Evolutionary conservation across 495 filamentous ascomycete genomes (phyloP).

Genomic region (Collariella sp.): DNA sequence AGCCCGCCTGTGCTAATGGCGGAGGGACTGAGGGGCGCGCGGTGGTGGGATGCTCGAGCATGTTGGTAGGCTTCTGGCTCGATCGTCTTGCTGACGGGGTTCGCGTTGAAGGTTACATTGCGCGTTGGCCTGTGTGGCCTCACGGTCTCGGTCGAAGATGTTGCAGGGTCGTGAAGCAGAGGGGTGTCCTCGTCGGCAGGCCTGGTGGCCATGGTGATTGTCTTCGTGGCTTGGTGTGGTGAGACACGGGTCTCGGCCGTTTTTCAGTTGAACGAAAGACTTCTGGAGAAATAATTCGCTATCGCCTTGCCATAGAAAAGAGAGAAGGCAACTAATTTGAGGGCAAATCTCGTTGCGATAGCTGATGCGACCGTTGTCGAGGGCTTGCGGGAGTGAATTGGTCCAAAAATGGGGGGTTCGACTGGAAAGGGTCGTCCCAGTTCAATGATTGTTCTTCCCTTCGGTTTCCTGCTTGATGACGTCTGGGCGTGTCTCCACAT

Average conservation of each 20-base stretch:
- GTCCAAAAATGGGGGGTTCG: no score
- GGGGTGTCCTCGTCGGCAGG: slow-evolving; percentile 26
- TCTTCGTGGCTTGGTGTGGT: neutral
- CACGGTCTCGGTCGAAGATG: slow-evolving; percentile 26
- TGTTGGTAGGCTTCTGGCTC: slow-evolving; percentile 31
- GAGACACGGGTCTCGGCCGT: neutral
- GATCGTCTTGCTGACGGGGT: slow-evolving; percentile 43
- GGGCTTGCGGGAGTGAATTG: no score
- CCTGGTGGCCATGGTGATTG: slow-evolving; percentile 15
- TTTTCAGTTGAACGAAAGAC: neutral
- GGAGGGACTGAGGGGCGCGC: slow-evolving; percentile 9
- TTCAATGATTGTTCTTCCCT: neutral
- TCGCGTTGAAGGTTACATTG: slow-evolving; percentile 44
- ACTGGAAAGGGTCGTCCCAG: neutral
- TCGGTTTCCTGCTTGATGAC: neutral
- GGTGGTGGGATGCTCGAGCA: slow-evolving; percentile 7
- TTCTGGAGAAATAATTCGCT: neutral
- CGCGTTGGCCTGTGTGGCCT: slow-evolving; percentile 31
- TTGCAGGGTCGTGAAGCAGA: slow-evolving; percentile 24
- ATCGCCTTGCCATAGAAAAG: neutral
- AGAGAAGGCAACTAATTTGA: neutral
- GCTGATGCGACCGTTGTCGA: neutral
- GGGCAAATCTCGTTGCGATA: no score
- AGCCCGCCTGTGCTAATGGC: slow-evolving; percentile 24
- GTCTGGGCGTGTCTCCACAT: neutral